Percentiles rank a stretch among this genome's conserved stretches.
These are phyloP conservation scores for Coffea eugenioides DNA, from an alignment of 257 asterid species.

Conservation along the genomic window DNA sequence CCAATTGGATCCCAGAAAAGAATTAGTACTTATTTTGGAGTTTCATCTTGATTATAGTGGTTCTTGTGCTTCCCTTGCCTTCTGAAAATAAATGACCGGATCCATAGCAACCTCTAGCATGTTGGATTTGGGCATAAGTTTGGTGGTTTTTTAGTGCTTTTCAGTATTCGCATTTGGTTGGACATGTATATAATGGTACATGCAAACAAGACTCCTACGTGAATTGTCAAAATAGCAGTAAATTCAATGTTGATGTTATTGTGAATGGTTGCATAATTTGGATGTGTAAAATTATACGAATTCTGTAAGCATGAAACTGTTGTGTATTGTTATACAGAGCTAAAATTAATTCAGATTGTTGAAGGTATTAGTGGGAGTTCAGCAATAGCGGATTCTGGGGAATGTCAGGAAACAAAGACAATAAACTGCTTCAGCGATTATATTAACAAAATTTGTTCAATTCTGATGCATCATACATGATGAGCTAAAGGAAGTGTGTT, in stretches of 20 bases:
- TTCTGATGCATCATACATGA: background rate
- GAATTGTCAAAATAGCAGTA: background rate
- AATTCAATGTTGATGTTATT: background rate
- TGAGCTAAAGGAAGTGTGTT: background rate
- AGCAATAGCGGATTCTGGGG: background rate
- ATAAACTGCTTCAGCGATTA: background rate
- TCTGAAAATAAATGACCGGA: background rate
- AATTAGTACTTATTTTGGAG: background rate
- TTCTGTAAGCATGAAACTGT: background rate
- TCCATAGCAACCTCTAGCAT: background rate
- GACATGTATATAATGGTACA: background rate
- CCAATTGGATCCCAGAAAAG: background rate
- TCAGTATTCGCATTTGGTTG: background rate
- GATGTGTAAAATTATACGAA: background rate
- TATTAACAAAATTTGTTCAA: background rate
- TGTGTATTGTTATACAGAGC: background rate
- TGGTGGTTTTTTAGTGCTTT: background rate
- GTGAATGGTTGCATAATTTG: background rate
- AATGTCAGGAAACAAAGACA: background rate
- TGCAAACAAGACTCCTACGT: background rate
- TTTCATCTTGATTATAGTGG: background rate
- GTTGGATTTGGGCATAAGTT: background rate
- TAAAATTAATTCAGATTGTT: background rate
- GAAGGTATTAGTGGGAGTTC: background rate
- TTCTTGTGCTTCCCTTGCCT: background rate